phyloP scores from a whole-genome alignment of 2,329 filamentous ascomycete species.

The Aspergillus sp. region DNA sequence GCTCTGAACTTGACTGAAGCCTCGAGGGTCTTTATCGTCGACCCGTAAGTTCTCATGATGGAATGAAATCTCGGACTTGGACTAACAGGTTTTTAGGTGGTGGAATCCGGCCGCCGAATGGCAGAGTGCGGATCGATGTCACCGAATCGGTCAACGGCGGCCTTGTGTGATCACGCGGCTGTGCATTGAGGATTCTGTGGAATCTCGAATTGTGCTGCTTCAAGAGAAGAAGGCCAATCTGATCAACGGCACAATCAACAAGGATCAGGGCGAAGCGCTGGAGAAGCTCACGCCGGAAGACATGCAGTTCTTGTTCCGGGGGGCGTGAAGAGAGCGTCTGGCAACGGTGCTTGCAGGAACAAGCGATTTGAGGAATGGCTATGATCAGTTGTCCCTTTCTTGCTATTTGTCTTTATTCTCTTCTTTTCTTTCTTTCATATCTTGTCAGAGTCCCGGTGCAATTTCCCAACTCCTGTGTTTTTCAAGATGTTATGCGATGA shows the following conservation, averaged over 20 bases:
- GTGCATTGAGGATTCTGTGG: slow-evolving; percentile 95
- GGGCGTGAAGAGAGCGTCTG: slow-evolving; percentile 48
- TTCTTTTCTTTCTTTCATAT: not conserved
- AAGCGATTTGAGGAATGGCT: not conserved
- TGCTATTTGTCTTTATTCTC: too few species aligned
- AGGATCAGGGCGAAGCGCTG: slow-evolving; percentile 78
- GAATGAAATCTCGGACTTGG: not conserved
- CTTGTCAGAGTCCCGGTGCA: too few species aligned
- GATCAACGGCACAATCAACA: slow-evolving; percentile 96
- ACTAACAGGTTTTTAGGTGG: slow-evolving; percentile 60
- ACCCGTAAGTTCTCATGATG: slow-evolving; percentile 67
- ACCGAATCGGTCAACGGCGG: slow-evolving; percentile 91
- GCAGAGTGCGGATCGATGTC: slow-evolving; percentile 92
- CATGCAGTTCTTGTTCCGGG: slow-evolving; percentile 94
- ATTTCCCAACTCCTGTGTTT: too few species aligned
- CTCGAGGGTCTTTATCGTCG: slow-evolving; percentile 90
- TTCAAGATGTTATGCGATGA: too few species aligned
- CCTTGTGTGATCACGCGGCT: slow-evolving; percentile 92
- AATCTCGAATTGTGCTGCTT: slow-evolving; percentile 89
- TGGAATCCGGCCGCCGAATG: slow-evolving; percentile 99
- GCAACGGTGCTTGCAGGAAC: not conserved
- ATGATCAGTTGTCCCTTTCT: not conserved
- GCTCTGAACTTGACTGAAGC: slow-evolving; percentile 94
- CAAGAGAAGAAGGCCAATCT: slow-evolving; percentile 99
- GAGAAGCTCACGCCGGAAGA: slow-evolving; percentile 88